A percentile compares a stretch with the other conserved stretches of the same genome.
These are phyloP conservation scores for Whalleya microplaca DNA, from an alignment of 2,329 filamentous ascomycete genomes.

Conservation along the genomic window DNA sequence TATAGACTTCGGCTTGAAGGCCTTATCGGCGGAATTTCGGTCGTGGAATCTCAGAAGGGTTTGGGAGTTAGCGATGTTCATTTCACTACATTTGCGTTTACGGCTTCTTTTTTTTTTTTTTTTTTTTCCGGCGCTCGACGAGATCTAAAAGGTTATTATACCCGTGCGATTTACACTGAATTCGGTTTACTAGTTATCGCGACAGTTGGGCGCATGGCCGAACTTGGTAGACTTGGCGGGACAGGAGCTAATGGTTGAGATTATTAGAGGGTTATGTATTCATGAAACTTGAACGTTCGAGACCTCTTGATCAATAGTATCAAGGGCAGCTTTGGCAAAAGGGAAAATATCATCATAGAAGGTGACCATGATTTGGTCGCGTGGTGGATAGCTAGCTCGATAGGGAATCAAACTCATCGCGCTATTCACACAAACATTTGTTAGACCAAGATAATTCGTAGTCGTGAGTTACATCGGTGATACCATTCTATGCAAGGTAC, in stretches of 20 bases:
- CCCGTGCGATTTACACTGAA: background rate
- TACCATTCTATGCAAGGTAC: no score
- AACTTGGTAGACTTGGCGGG: background rate
- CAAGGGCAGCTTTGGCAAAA: background rate
- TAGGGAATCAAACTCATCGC: background rate
- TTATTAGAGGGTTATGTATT: background rate
- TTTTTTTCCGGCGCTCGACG: conserved; percentile 6
- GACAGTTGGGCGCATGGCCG: no score
- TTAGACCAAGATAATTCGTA: no score
- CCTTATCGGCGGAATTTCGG: conserved; percentile 15
- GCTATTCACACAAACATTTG: background rate
- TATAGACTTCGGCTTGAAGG: conserved; percentile 20
- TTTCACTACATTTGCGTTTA: conserved; percentile 2
- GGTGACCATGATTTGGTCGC: background rate
- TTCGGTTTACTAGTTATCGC: no score
- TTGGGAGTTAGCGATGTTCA: conserved; percentile 15
- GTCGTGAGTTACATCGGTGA: no score
- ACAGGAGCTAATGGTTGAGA: background rate
- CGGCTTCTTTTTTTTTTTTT: conserved; percentile 12
- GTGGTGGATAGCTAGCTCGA: background rate
- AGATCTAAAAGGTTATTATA: conserved; percentile 6
- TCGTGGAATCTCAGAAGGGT: conserved; percentile 9
- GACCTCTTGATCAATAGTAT: no score
- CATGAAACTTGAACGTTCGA: background rate
- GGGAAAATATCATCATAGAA: background rate